Evolutionary conservation across 2,329 filamentous ascomycete species (phyloP).

Genomic region (Beauveria brongniartii): DNA sequence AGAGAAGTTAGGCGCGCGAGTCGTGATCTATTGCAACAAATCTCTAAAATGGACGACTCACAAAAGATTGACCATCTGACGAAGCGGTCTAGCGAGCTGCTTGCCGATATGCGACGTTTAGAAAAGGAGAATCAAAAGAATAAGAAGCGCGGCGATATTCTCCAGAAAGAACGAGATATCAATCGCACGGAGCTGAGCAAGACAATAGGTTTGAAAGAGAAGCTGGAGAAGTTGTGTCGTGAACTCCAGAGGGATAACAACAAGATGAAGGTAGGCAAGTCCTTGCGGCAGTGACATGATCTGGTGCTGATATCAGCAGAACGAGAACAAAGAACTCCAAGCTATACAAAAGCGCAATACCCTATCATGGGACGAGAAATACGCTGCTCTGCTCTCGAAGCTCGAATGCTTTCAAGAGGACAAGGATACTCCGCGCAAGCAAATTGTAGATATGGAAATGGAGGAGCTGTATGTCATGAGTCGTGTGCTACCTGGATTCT

Average conservation of each 20-base stretch:
- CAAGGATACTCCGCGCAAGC: slow-evolving; percentile 74
- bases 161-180: slow-evolving; percentile 95
- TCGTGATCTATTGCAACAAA: slow-evolving; percentile 77
- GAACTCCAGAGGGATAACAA: slow-evolving; percentile 97
- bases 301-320: slow-evolving; percentile 38
- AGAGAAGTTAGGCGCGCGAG: slow-evolving; percentile 92
- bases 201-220: slow-evolving; percentile 85
- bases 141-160: slow-evolving; percentile 85
- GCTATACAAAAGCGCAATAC: slow-evolving; percentile 79
- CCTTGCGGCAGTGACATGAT: background rate
- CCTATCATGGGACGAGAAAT: slow-evolving; percentile 75
- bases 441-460: slow-evolving; percentile 74
- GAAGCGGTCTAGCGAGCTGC: slow-evolving; percentile 82
- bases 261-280: slow-evolving; percentile 72
- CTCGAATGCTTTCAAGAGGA: slow-evolving; percentile 84
- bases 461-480: slow-evolving; percentile 67
- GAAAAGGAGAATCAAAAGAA: slow-evolving; percentile 93
- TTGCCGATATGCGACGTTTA: slow-evolving; percentile 90
- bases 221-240: slow-evolving; percentile 89
- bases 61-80: slow-evolving; percentile 86
- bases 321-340: slow-evolving; percentile 87
- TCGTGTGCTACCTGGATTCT: no score
- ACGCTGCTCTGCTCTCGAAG: slow-evolving; percentile 71
- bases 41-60: slow-evolving; percentile 86
- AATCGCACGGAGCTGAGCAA: slow-evolving; percentile 83